Evolutionary conservation across 768 basidiomycete genomes (phyloP).

Genomic region (Lyophyllum atratum): DNA sequence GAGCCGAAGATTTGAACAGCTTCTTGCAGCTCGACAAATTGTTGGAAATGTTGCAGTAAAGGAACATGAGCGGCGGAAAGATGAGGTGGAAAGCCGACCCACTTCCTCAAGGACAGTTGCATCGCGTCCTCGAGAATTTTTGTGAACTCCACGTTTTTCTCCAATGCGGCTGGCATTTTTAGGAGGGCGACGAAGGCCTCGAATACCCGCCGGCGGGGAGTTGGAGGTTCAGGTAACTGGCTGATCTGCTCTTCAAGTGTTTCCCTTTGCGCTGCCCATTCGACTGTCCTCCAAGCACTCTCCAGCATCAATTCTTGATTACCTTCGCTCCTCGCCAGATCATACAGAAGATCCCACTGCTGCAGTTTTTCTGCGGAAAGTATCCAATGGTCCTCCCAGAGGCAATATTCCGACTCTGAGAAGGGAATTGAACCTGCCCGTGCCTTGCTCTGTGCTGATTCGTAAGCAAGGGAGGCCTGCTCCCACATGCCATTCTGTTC

Average conservation of each 20-base stretch:
- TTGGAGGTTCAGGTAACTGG: conserved; percentile 81
- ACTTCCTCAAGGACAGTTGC: conserved; percentile 95
- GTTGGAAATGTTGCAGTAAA: conserved; percentile 95
- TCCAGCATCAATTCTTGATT: conserved; percentile 94
- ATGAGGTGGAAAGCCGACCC: conserved; percentile 85
- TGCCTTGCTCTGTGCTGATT: conserved; percentile 85
- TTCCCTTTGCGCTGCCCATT: conserved; percentile 86
- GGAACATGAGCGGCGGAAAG: conserved; percentile 94
- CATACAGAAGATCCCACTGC: conserved; percentile 94
- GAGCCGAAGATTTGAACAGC: conserved; percentile 94
- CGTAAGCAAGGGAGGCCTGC: conserved; percentile 85
- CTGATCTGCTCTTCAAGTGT: conserved; percentile 79
- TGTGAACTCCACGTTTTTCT: conserved; percentile 88
- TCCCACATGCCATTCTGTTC: conserved; percentile 99
- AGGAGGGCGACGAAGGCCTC: conserved; percentile 92
- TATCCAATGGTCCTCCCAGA: conserved; percentile 99
- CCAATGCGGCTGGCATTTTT: conserved; percentile 77
- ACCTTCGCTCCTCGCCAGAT: conserved; percentile 84
- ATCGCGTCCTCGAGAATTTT: conserved; percentile 92
- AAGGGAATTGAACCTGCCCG: conserved; percentile 82
- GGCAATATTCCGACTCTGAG: conserved; percentile 91
- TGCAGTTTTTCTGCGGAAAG: conserved; percentile 93
- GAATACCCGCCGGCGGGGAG: conserved; percentile 96
- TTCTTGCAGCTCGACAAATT: conserved; percentile 97
- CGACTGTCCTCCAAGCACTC: conserved; percentile 91